phyloP scores from a whole-genome alignment of 2,329 filamentous ascomycete genomes.

The Calonectria pseudoturangicola region DNA sequence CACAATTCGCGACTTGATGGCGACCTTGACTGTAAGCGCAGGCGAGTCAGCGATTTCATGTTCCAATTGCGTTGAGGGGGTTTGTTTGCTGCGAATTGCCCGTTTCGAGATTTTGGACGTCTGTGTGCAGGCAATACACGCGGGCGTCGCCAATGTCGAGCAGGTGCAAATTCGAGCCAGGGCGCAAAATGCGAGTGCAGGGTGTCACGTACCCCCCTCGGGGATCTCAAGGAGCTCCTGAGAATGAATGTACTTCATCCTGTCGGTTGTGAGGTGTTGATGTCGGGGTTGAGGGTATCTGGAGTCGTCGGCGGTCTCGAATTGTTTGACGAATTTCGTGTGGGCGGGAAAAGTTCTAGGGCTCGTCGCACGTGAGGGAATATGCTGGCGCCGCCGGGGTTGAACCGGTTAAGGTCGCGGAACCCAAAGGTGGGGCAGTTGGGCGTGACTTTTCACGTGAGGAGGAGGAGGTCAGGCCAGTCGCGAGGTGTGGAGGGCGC shows the following conservation, averaged over 20 bases:
- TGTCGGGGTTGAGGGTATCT: constrained; percentile 66
- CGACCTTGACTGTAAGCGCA: constrained; percentile 87
- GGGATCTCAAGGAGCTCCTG: constrained; percentile 96
- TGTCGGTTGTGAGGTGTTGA: constrained; percentile 76
- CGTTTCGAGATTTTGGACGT: constrained; percentile 38
- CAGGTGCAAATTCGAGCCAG: constrained; percentile 41
- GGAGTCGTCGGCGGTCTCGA: constrained; percentile 61
- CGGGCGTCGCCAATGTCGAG: constrained; percentile 42
- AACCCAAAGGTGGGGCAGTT: constrained; percentile 26
- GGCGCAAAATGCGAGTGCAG: constrained; percentile 41
- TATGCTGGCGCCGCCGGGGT: constrained; percentile 49
- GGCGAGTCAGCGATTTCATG: constrained; percentile 56
- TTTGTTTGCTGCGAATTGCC: constrained; percentile 19
- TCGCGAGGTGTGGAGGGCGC: not conserved
- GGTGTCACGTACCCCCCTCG: constrained; percentile 88
- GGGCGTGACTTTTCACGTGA: constrained; percentile 53
- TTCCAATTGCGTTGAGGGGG: constrained; percentile 36
- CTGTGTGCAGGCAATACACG: constrained; percentile 39
- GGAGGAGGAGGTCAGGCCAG: not conserved
- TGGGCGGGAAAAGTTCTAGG: constrained; percentile 68
- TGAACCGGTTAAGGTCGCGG: constrained; percentile 50
- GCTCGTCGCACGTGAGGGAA: constrained; percentile 64
- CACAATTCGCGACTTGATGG: constrained; percentile 97
- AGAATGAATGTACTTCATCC: constrained; percentile 99
- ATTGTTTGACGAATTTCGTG: constrained; percentile 64